Conservation (phyloP, 495 filamentous ascomycete genomes). For the Durotheca rogersii region DNA sequence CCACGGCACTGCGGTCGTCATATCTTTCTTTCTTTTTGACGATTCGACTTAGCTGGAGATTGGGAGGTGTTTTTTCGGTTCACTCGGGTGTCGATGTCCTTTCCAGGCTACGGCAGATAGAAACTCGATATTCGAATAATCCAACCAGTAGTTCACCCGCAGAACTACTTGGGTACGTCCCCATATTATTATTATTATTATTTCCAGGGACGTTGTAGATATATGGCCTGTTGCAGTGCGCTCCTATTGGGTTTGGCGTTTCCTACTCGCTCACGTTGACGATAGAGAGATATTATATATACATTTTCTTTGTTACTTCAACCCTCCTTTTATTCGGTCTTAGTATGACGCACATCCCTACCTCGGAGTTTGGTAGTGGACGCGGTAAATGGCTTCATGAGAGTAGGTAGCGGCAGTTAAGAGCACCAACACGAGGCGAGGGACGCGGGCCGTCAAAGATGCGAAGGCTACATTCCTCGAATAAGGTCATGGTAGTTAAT, state of each 20-base stretch:
- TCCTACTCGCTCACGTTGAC: conserved; percentile 8
- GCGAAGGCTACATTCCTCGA: no score
- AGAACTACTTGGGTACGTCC: conserved; percentile 3
- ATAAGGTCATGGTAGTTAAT: no score
- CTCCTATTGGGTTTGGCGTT: conserved; percentile 22
- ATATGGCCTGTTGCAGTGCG: conserved; percentile 5
- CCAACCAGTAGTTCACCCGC: background rate
- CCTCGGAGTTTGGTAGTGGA: no score
- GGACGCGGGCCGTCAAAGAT: no score
- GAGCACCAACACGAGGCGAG: no score
- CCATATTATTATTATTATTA: no score
- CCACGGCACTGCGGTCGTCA: conserved; percentile 8
- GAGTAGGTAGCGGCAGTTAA: no score
- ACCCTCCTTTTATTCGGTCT: no score
- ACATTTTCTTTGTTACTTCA: no score
- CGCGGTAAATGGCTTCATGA: no score
- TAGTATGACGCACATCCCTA: background rate
- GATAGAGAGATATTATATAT: conserved; percentile 8
- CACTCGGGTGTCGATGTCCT: background rate
- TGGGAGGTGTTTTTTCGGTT: conserved; percentile 1
- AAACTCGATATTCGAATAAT: conserved; percentile 14
- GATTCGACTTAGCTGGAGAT: conserved; percentile 6
- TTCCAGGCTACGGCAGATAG: conserved; percentile 10
- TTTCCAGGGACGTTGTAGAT: conserved; percentile 13
- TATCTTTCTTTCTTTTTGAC: no score